These are phyloP conservation scores for Limonium bicolor DNA, from an alignment of 148 eudicot genomes.

Conservation along the genomic window DNA sequence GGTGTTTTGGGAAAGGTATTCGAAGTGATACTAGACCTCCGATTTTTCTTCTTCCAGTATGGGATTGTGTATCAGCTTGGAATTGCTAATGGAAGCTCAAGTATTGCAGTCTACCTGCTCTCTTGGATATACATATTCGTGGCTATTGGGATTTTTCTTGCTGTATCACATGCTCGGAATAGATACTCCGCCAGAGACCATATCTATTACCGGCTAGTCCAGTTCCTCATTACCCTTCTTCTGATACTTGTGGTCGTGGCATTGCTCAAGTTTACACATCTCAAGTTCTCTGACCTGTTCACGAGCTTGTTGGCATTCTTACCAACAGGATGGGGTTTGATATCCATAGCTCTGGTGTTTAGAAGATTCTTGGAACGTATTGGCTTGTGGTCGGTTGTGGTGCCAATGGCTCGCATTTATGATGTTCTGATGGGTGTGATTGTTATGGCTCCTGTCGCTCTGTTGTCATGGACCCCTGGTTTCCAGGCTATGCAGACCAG, in stretches of 20 bases:
- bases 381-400: conserved; percentile 43
- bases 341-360: conserved; percentile 65
- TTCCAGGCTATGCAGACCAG: conserved; percentile 97
- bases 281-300: conserved; percentile 49
- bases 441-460: conserved; percentile 69
- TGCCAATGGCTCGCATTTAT: conserved; percentile 69
- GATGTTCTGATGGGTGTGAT: conserved; percentile 76
- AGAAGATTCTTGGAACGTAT: conserved; percentile 43
- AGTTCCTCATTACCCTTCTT: conserved; percentile 55
- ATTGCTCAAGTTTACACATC: conserved; percentile 43
- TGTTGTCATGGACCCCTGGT: conserved; percentile 87
- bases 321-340: conserved; percentile 91
- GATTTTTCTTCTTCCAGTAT: conserved; percentile 94
- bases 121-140: conserved; percentile 80
- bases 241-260: conserved; percentile 36
- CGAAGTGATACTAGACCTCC: conserved; percentile 61
- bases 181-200: conserved; percentile 69
- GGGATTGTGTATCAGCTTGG: conserved; percentile 77
- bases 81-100: conserved; percentile 54
- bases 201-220: conserved; percentile 78
- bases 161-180: conserved; percentile 49
- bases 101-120: conserved; percentile 64
- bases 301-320: conserved; percentile 71
- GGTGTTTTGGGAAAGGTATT: conserved; percentile 77
- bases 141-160: conserved; percentile 30